A percentile compares a stretch with the other conserved stretches of the same genome.
Evolutionary conservation across 169 alveolate genomes (phyloP).

Genomic region (Babesia ovata): DNA sequence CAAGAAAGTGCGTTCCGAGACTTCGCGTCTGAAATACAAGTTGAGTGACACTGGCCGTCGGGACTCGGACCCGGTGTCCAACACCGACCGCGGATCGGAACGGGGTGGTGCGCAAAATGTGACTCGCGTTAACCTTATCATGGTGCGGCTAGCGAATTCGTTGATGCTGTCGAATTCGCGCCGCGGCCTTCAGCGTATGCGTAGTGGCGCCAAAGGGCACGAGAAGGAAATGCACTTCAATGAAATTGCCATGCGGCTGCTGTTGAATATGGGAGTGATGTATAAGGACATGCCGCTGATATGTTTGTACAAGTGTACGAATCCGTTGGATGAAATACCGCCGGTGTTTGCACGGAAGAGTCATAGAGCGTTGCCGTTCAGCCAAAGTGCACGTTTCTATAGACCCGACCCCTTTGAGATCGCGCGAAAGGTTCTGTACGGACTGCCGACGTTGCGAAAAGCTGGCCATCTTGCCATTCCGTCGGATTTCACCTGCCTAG

Average conservation of each 20-base stretch:
- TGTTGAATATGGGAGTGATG: conserved; percentile 65
- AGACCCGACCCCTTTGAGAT: conserved; percentile 56
- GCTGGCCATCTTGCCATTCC: conserved; percentile 53
- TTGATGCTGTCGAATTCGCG: conserved; percentile 72
- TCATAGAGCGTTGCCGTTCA: conserved; percentile 32
- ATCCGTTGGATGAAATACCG: conserved; percentile 40
- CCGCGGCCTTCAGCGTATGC: conserved; percentile 66
- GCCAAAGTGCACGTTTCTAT: conserved; percentile 20
- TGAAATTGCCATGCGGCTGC: conserved; percentile 73
- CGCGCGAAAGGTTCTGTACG: conserved; percentile 33
- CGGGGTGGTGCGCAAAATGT: not conserved
- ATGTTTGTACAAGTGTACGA: conserved; percentile 46
- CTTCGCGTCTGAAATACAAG: conserved; percentile 44
- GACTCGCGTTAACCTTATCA: conserved; percentile 69
- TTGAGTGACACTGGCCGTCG: conserved; percentile 26
- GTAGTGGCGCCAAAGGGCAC: conserved; percentile 70
- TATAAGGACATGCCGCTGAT: conserved; percentile 75
- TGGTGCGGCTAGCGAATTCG: conserved; percentile 76
- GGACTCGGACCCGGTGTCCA: not conserved
- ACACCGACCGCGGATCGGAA: not conserved
- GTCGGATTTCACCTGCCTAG: conserved; percentile 53
- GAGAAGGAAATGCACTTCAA: conserved; percentile 78
- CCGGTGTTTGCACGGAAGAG: conserved; percentile 37
- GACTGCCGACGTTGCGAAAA: conserved; percentile 60
- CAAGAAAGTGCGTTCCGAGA: conserved; percentile 38